These are phyloP conservation scores for Botrytis paeoniae DNA, from an alignment of 2,329 filamentous ascomycete species.

Conservation along the genomic window DNA sequence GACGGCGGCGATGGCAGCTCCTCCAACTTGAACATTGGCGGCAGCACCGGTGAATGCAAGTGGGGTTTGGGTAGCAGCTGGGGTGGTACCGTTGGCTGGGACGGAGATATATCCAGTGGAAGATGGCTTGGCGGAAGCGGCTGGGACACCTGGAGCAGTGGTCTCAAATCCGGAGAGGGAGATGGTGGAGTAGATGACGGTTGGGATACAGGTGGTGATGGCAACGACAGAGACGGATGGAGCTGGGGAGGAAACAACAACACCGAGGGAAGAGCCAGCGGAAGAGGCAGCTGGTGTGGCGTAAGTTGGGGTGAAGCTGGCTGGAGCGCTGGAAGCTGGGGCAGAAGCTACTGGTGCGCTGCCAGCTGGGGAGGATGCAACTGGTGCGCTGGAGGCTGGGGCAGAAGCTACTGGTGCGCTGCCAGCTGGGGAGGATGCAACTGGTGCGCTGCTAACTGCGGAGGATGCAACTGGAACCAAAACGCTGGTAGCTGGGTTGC, in stretches of 20 bases:
- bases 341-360: background rate
- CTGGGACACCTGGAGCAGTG: background rate
- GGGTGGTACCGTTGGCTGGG: constrained; percentile 12
- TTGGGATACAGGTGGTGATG: constrained; percentile 22
- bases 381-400: background rate
- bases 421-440: background rate
- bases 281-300: background rate
- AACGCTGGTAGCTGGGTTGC: background rate
- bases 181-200: constrained; percentile 22
- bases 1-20: constrained; percentile 25
- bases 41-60: constrained; percentile 16
- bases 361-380: background rate
- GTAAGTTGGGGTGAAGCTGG: background rate
- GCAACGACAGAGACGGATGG: constrained; percentile 15
- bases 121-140: constrained; percentile 16
- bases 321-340: background rate
- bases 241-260: background rate
- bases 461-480: background rate
- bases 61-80: constrained; percentile 23
- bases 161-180: background rate
- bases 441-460: background rate
- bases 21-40: constrained; percentile 16
- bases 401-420: background rate
- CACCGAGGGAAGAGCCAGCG: constrained; percentile 1
- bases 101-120: constrained; percentile 13